Conservation (phyloP, 768 basidiomycete species). For the Obba rivulosa region DNA sequence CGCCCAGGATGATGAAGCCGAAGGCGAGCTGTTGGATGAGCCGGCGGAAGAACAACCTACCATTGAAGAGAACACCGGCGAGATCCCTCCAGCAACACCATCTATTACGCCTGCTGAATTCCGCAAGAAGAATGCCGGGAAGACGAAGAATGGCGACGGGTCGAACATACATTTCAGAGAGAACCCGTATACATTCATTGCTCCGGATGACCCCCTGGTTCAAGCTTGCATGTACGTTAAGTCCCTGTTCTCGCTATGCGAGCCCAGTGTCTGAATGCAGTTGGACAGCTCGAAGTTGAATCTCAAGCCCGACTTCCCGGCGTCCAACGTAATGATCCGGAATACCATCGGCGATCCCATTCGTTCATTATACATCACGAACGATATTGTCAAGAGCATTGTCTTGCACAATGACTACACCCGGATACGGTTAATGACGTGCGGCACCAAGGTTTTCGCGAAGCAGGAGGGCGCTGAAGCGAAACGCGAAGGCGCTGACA, state of each 20-base stretch:
- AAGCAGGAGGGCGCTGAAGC: conserved; percentile 71
- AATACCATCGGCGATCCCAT: conserved; percentile 69
- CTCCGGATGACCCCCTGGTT: conserved; percentile 65
- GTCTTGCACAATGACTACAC: conserved; percentile 78
- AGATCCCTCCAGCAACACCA: conserved; percentile 4
- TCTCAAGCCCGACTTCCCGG: conserved; percentile 67
- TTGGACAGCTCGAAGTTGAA: conserved; percentile 63
- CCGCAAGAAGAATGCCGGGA: conserved; percentile 7
- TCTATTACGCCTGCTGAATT: not conserved
- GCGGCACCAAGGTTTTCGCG: conserved; percentile 91
- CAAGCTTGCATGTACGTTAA: conserved; percentile 62
- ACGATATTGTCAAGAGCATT: conserved; percentile 77
- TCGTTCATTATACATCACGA: conserved; percentile 85
- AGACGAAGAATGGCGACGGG: conserved; percentile 17
- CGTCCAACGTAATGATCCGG: conserved; percentile 75
- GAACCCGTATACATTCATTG: conserved; percentile 84
- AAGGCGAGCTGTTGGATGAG: conserved; percentile 10
- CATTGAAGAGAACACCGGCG: conserved; percentile 12
- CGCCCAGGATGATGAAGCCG: conserved; percentile 7
- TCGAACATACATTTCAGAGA: conserved; percentile 53
- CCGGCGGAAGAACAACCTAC: conserved; percentile 1
- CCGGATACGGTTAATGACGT: conserved; percentile 79
- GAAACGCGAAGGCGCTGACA: conserved; percentile 43
- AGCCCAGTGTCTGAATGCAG: not conserved
- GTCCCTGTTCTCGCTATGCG: not conserved